Evolutionary conservation across 1,284 basidiomycete species (phyloP).

Genomic region (Ceratobasidium theobromae): DNA sequence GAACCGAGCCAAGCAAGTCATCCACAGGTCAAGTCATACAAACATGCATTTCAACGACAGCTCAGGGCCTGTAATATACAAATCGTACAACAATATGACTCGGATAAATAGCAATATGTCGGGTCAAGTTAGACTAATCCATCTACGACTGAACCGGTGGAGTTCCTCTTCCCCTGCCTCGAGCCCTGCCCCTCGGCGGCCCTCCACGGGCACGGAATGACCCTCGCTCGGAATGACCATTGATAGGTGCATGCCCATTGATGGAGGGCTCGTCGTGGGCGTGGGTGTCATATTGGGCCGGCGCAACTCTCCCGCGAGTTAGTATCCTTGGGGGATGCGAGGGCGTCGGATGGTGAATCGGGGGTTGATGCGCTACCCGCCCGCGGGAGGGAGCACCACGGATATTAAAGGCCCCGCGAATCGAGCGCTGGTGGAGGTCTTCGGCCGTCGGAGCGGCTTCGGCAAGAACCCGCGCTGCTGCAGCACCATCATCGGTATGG

Average conservation of each 20-base stretch:
- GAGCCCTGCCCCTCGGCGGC: background rate
- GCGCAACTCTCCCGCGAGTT: background rate
- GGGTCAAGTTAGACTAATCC: background rate
- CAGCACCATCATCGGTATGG: background rate
- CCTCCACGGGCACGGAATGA: background rate
- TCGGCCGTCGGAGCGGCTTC: background rate
- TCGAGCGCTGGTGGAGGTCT: conserved; percentile 3
- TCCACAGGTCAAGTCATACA: conserved; percentile 1
- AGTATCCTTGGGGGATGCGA: conserved; percentile 23
- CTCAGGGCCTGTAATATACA: conserved; percentile 21
- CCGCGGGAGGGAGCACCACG: background rate
- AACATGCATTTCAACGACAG: conserved; percentile 24
- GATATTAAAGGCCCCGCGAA: conserved; percentile 4
- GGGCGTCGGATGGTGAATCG: background rate
- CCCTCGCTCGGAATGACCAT: conserved; percentile 15
- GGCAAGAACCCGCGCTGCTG: conserved; percentile 7
- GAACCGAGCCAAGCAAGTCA: conserved; percentile 2
- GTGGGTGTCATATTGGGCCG: background rate
- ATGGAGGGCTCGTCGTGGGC: no score
- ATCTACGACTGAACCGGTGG: conserved; percentile 5
- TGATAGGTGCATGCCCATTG: background rate
- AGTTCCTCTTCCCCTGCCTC: background rate
- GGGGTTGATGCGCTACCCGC: background rate
- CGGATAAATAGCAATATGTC: conserved; percentile 6
- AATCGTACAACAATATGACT: conserved; percentile 31